Evolutionary conservation across 257 asterid species (phyloP).

Genomic region (Echium plantagineum): DNA sequence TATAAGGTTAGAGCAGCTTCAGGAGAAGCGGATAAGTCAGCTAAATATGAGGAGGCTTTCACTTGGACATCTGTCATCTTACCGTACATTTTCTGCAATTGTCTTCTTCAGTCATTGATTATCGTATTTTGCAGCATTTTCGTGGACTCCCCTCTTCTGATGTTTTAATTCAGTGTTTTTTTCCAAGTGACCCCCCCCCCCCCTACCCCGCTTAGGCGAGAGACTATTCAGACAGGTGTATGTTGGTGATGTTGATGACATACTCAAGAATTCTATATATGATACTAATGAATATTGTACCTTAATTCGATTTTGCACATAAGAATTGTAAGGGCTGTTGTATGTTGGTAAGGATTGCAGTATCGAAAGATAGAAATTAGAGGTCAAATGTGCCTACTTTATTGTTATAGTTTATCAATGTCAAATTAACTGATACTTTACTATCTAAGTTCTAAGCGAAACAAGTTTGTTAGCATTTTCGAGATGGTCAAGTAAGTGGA

Average conservation of each 20-base stretch:
- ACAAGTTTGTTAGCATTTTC: neutral
- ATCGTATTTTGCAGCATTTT: no score
- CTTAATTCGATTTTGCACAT: no score
- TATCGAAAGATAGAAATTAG: neutral
- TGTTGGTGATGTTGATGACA: no score
- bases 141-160: no score
- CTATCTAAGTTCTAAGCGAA: no score
- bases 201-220: no score
- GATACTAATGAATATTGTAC: no score
- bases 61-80: conserved; percentile 72
- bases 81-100: conserved; percentile 45
- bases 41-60: conserved; percentile 47
- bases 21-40: conserved; percentile 35
- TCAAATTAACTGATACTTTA: neutral
- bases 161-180: no score
- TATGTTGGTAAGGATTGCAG: neutral
- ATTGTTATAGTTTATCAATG: neutral
- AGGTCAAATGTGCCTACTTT: neutral
- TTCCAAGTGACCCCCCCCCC: no score
- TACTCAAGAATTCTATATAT: no score
- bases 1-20: conserved; percentile 55
- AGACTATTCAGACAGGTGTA: no score
- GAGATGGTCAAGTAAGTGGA: neutral
- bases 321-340: neutral
- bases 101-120: neutral